Percentiles rank a stretch among this genome's conserved stretches.
Evolutionary conservation across 306 rosid species (phyloP).

Genomic region (Hippophae gyantsensis): DNA sequence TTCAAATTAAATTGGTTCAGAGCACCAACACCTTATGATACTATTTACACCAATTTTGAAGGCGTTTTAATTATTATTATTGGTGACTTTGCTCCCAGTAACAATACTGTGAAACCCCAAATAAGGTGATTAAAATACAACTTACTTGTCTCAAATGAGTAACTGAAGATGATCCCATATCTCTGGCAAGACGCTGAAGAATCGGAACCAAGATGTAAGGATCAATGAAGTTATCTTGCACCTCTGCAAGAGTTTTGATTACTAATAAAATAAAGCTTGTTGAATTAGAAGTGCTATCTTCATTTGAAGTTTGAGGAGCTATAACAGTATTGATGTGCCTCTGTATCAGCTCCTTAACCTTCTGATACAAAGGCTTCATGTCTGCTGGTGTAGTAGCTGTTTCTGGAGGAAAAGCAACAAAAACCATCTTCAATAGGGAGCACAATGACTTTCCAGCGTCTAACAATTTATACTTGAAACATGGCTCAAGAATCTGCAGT

Average conservation of each 20-base stretch:
- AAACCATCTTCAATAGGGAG: constrained; percentile 89
- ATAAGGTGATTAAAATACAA: constrained; percentile 3
- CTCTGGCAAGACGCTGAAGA: constrained; percentile 90
- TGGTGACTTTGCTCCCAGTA: neutral
- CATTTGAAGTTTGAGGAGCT: constrained; percentile 64
- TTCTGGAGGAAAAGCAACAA: constrained; percentile 89
- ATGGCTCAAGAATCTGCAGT: constrained; percentile 86
- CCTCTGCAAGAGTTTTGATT: constrained; percentile 85
- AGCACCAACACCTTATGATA: too few relatives aligned
- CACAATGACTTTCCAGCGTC: constrained; percentile 95
- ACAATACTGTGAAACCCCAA: neutral
- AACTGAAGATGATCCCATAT: constrained; percentile 82
- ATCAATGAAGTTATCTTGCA: constrained; percentile 78
- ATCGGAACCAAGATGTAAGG: constrained; percentile 72
- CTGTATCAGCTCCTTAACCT: constrained; percentile 89
- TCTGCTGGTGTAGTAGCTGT: constrained; percentile 68
- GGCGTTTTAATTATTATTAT: too few relatives aligned
- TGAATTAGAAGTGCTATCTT: constrained; percentile 67
- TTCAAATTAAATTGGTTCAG: neutral
- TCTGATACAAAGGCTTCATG: constrained; percentile 68
- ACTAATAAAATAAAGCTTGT: constrained; percentile 84
- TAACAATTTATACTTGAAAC: constrained; percentile 84
- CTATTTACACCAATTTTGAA: too few relatives aligned
- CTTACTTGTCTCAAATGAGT: constrained; percentile 86
- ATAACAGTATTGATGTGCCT: constrained; percentile 63